These are phyloP conservation scores for Penicillium sp. DNA, from an alignment of 2,329 filamentous ascomycete genomes.

Conservation along the genomic window DNA sequence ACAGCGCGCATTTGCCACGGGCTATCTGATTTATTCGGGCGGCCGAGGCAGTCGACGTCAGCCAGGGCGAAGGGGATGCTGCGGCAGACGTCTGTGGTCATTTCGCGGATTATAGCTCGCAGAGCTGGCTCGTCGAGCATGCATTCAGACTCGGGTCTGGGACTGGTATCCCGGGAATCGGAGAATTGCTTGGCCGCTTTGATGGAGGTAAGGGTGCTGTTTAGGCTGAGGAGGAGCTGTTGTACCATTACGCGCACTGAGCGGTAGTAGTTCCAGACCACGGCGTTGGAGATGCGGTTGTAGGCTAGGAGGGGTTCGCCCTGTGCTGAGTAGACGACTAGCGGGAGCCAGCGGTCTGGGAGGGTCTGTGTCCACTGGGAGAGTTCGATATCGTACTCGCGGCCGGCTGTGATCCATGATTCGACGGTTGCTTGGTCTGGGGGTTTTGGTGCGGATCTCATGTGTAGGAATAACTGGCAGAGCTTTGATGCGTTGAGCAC, in stretches of 20 bases:
- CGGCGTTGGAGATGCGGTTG: constrained; percentile 26
- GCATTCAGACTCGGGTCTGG: background rate
- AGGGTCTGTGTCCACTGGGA: constrained; percentile 32
- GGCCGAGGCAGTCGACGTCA: constrained; percentile 34
- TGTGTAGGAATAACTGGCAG: constrained; percentile 27
- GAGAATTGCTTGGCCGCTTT: constrained; percentile 4
- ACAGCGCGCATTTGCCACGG: constrained; percentile 29
- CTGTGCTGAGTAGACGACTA: constrained; percentile 29
- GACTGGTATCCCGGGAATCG: background rate
- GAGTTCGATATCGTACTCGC: constrained; percentile 29
- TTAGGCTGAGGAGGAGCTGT: constrained; percentile 28
- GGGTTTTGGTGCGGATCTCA: constrained; percentile 16
- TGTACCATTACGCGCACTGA: constrained; percentile 36
- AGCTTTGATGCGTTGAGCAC: constrained; percentile 33
- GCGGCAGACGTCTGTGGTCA: constrained; percentile 36
- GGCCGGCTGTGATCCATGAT: constrained; percentile 24
- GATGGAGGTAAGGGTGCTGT: constrained; percentile 16
- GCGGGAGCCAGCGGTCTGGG: constrained; percentile 35
- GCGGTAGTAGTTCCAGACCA: constrained; percentile 39
- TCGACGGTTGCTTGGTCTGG: constrained; percentile 20
- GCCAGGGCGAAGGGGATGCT: constrained; percentile 36
- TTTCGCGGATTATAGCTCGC: constrained; percentile 28
- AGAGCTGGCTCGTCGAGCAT: constrained; percentile 13
- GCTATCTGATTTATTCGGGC: constrained; percentile 16
- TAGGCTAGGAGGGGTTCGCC: constrained; percentile 36